Evolutionary conservation across 495 filamentous ascomycete species (phyloP).

Genomic region (Hyaloscypha variabilis): DNA sequence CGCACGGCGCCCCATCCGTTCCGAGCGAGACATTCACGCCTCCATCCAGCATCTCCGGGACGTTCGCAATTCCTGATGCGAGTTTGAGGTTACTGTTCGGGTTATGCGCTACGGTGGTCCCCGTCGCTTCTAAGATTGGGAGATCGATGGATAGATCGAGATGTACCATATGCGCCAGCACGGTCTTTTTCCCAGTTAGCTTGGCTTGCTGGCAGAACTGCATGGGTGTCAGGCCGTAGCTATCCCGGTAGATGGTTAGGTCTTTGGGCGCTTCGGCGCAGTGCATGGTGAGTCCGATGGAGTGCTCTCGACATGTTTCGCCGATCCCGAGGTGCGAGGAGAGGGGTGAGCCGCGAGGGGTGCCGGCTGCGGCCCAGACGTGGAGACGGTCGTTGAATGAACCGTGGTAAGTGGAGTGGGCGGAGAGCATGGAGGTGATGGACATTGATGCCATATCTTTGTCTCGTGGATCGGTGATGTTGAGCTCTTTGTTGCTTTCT

Average conservation of each 20-base stretch:
- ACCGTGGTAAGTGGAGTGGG: slow-evolving; percentile 18
- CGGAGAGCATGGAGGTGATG: slow-evolving; percentile 23
- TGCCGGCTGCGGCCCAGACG: slow-evolving; percentile 30
- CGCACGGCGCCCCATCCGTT: slow-evolving; percentile 29
- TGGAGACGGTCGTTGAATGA: slow-evolving; percentile 24
- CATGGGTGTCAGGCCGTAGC: slow-evolving; percentile 26
- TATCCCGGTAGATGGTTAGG: slow-evolving; percentile 26
- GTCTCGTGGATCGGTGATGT: slow-evolving; percentile 28
- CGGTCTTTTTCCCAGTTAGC: slow-evolving; percentile 25
- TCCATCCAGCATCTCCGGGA: slow-evolving; percentile 26
- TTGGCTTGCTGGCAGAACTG: slow-evolving; percentile 26
- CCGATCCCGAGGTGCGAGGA: slow-evolving; percentile 24
- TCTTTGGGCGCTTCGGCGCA: slow-evolving; percentile 30
- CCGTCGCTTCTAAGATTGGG: slow-evolving; percentile 20
- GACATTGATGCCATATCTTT: slow-evolving; percentile 26
- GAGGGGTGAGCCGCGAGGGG: slow-evolving; percentile 28
- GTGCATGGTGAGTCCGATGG: slow-evolving; percentile 31
- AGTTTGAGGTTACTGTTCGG: slow-evolving; percentile 30
- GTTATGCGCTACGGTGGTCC: slow-evolving; percentile 27
- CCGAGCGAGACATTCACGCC: slow-evolving; percentile 24
- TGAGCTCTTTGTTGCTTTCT: slow-evolving; percentile 27
- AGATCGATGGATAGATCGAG: slow-evolving; percentile 23
- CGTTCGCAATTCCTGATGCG: slow-evolving; percentile 23
- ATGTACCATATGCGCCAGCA: slow-evolving; percentile 30
- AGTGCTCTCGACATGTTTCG: slow-evolving; percentile 21